Percentiles rank a stretch among this genome's conserved stretches.
These are phyloP conservation scores for Ophiostoma himal-ulmi DNA, from an alignment of 2,329 filamentous ascomycete genomes.

Conservation along the genomic window DNA sequence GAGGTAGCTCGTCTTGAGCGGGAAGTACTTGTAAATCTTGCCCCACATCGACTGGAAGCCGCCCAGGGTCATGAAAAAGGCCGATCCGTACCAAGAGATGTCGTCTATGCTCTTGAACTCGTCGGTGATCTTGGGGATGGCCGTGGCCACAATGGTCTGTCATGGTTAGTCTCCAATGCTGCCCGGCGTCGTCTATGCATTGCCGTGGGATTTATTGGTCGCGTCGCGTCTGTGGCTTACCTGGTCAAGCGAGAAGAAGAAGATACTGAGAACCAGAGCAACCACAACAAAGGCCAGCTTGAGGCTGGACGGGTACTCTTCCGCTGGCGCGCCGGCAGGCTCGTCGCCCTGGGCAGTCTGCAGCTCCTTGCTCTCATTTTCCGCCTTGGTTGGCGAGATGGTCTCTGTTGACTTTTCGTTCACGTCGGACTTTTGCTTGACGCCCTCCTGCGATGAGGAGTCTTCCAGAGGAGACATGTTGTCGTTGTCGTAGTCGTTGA, in stretches of 20 bases:
- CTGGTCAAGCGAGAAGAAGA: not conserved
- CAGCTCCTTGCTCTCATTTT: not conserved
- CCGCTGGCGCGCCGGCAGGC: not conserved
- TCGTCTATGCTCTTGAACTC: slow-evolving; percentile 49
- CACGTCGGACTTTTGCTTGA: not conserved
- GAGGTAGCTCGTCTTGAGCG: slow-evolving; percentile 47
- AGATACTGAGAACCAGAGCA: not conserved
- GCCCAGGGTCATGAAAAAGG: slow-evolving; percentile 47
- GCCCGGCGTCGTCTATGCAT: too few relatives aligned
- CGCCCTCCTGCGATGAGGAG: not conserved
- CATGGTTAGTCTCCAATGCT: not conserved
- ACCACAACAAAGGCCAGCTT: not conserved
- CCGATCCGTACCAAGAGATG: slow-evolving; percentile 55
- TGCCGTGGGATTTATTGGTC: not conserved
- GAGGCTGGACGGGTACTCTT: not conserved
- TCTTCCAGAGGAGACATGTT: not conserved
- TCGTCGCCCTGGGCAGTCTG: not conserved
- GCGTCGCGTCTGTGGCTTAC: not conserved
- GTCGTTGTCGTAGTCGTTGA: not conserved
- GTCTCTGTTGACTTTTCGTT: not conserved
- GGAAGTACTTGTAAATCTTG: slow-evolving; percentile 48
- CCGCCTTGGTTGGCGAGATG: not conserved
- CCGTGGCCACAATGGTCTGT: slow-evolving; percentile 50
- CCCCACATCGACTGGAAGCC: slow-evolving; percentile 43
- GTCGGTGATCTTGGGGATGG: slow-evolving; percentile 51